Evolutionary conservation across 2,329 filamentous ascomycete species (phyloP).

Genomic region (Trichophyton rubrum): DNA sequence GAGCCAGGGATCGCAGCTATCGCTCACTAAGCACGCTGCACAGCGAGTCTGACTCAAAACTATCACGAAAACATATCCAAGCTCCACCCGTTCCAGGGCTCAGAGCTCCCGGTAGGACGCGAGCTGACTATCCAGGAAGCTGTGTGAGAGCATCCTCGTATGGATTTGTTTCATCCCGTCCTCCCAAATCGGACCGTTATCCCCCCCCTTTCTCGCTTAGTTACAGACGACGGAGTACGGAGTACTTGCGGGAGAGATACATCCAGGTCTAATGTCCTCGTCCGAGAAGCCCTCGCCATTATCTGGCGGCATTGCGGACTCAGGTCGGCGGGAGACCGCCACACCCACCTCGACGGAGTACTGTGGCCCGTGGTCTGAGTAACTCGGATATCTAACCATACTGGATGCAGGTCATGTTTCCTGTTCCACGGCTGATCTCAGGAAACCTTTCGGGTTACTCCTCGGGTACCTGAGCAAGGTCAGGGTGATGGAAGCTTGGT

Average conservation of each 20-base stretch:
- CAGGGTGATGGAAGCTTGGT: not conserved
- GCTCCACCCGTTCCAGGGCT: not conserved
- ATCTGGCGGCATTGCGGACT: not conserved
- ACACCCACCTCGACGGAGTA: no score
- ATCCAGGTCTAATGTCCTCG: not conserved
- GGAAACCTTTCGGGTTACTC: not conserved
- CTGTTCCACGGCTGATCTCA: not conserved
- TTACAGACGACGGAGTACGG: not conserved
- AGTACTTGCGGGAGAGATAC: not conserved
- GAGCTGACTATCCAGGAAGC: not conserved
- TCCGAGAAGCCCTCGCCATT: not conserved
- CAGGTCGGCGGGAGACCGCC: no score
- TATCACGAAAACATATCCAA: not conserved
- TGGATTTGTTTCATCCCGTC: not conserved
- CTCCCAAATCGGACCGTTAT: not conserved
- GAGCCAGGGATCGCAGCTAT: not conserved
- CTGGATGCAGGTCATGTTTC: not conserved
- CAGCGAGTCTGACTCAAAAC: not conserved
- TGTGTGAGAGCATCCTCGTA: not conserved
- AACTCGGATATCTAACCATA: not conserved
- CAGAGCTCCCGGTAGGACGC: not conserved
- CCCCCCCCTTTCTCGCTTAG: not conserved
- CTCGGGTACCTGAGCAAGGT: slow-evolving; percentile 1
- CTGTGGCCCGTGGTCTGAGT: not conserved
- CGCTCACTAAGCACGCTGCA: not conserved